Percentiles rank a stretch among this genome's conserved stretches.
phyloP scores from a whole-genome alignment of 176 grass and related monocot species.

The Saccharum spontaneum region DNA sequence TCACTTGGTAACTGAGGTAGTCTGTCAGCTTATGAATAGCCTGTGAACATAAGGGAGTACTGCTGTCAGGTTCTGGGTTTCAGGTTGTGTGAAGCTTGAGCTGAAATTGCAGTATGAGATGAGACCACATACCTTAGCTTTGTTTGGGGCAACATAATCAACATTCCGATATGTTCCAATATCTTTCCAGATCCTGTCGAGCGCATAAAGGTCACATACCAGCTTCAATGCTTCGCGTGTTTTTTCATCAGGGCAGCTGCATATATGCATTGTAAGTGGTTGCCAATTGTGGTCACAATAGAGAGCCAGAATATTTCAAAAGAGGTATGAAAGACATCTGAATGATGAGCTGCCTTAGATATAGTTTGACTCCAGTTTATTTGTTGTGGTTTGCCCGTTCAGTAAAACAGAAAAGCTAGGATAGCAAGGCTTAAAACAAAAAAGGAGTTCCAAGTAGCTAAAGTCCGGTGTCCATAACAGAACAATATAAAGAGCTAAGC shows the following conservation, averaged over 20 bases:
- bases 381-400: constrained; percentile 1
- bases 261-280: constrained; percentile 37
- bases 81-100: not conserved
- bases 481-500: not conserved
- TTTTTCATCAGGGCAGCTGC: constrained; percentile 86
- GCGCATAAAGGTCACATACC: constrained; percentile 91
- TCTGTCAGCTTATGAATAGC: constrained; percentile 91
- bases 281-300: constrained; percentile 16
- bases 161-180: constrained; percentile 94
- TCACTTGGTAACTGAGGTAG: constrained; percentile 95
- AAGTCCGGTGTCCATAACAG: not conserved
- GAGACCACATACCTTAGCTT: constrained; percentile 76
- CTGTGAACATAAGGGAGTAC: constrained; percentile 36
- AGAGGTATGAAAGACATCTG: not conserved
- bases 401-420: constrained; percentile 1
- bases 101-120: not conserved
- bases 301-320: not conserved
- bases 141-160: constrained; percentile 93
- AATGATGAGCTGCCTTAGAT: not conserved
- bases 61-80: constrained; percentile 7
- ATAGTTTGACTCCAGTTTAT: not conserved
- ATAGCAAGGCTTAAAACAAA: not conserved
- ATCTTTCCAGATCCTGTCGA: constrained; percentile 95
- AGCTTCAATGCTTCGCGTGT: constrained; percentile 69
- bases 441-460: not conserved